Base-by-base conservation (phyloP, 352 stramenopile genomes). In the Pythium plurisporium region DNA sequence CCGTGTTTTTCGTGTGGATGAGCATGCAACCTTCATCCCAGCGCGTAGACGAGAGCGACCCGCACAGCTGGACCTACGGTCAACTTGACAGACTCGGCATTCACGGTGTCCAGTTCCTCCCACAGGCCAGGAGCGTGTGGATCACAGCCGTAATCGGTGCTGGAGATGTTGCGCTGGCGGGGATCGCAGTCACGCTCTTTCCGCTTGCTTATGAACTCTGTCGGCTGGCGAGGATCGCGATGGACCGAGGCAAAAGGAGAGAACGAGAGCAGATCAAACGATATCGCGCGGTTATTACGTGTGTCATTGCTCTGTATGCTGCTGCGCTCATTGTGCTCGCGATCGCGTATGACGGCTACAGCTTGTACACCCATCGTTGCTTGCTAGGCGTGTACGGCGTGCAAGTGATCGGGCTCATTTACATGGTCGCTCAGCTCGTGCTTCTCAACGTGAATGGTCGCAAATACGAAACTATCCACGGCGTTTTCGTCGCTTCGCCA, bases 201-300 rank as follows among this genome's bases (percentile, higher is more conserved):
- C 74, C 77, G 20, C 55, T 90, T 1, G 70, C 64, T 14, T 80
- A 83, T 55, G 80, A 90, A 30, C 55, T 90, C 15, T 74, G 64
- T 9, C 69, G 73, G 40, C 76, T 90, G 37, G 80, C 72, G 8
- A 49, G 59, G 17, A 83, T 75, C 29, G 74, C 76, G 8, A 90
- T 90, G 80, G 80, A 90, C 37, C 62, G 80, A 30, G 80, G 80
- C 7, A 54, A 58, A 5, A 34, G 20, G 1, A 74, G 72, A n/a
- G 80, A 90, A 46, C 45, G 65, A 23, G 57, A 47, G 5, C 69
- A 71, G 17, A 86, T 87, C 55, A 45, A 55, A 1, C 33, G 70
- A 25, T 88, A 88, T 57, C 45, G 55, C 12, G 8, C 12, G 4
- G 22, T 30, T 2, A 58, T 82, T 8, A 63, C 74, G 30, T 54